These are phyloP conservation scores for Adansonia grandidieri DNA, from an alignment of 441 rosid species.

Conservation along the genomic window DNA sequence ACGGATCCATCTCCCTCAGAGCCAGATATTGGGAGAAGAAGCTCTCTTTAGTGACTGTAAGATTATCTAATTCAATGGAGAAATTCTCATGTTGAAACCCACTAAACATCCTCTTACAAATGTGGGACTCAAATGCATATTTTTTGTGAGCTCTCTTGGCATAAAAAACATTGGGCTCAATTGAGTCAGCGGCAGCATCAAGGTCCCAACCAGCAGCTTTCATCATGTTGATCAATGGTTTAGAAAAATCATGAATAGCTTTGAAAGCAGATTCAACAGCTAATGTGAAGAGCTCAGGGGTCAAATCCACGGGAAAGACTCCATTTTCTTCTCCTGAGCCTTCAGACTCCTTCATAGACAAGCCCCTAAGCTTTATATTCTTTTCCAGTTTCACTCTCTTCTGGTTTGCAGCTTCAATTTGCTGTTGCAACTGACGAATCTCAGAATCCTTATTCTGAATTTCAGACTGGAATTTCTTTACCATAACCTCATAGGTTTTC, in stretches of 20 bases:
- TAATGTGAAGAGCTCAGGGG: constrained; percentile 63
- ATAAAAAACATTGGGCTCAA: constrained; percentile 75
- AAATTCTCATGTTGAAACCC: constrained; percentile 82
- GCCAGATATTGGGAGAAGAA: constrained; percentile 81
- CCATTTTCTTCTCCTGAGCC: constrained; percentile 55
- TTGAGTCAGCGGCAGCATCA: constrained; percentile 88
- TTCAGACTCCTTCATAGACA: constrained; percentile 70
- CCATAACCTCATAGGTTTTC: constrained; percentile 96
- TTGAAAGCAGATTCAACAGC: constrained; percentile 72
- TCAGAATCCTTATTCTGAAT: constrained; percentile 93
- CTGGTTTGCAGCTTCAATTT: constrained; percentile 82
- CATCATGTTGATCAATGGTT: constrained; percentile 93
- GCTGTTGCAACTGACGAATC: constrained; percentile 73
- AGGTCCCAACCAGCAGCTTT: constrained; percentile 99
- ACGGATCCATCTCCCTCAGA: constrained; percentile 75
- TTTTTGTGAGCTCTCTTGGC: constrained; percentile 95
- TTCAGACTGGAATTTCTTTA: constrained; percentile 93
- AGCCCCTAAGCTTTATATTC: constrained; percentile 89
- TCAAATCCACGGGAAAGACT: constrained; percentile 61
- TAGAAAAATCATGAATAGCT: constrained; percentile 91
- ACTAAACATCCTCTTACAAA: constrained; percentile 84
- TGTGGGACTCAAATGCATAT: constrained; percentile 88
- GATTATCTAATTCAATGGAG: constrained; percentile 54
- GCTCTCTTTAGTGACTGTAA: constrained; percentile 52
- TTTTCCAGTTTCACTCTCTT: constrained; percentile 80